Evolutionary conservation across 2,329 filamentous ascomycete genomes (phyloP), one percentile per base, ranked within the genome.

Genomic region (Hortaea sp.): DNA sequence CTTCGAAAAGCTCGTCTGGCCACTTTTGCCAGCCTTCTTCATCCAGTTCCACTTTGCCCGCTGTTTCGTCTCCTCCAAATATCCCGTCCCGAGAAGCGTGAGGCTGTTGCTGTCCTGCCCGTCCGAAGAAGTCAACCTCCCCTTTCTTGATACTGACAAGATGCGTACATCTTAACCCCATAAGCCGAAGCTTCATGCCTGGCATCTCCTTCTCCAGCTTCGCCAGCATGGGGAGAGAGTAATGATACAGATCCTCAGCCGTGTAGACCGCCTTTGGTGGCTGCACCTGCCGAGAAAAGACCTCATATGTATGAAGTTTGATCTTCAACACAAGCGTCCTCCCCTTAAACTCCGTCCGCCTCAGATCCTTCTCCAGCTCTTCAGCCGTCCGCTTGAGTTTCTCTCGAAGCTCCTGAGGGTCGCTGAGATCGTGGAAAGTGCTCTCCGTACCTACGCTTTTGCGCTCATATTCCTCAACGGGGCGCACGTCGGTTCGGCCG

Each of bases 371-470:
- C 61, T 95, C 88, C 4, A 98, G 71, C 53, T 94, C 88, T 51
- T 88, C 82, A 0, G 92, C 88, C 1, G 82, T 89, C 62, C 75
- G 76, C n/a, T 80, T 76, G 5, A 98, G 75, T 62, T 94, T 94
- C 11, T 82, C 80, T 13, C 84, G 76, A 3, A 97, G 70, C 48
- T 82, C 77, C 0, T 68, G 65, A 10, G 82, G 78, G 44, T 83
- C 81, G 1, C 77, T 78, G 58, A 94, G 79, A 42, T 95, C 89
- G 35, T 77, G 72, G 57, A 98, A 98, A 0, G 90, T 97, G 51
- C 84, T 85, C 65, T 98, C 92, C 0, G 89, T 95, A 12, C 92
- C 90, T 1, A 97, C 85, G 53, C 87, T 94, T 64, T 97, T 97
- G 11, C 92, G 79, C 62, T 94, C 88, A 54, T 88, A 88, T 47